Evolutionary conservation across 2,329 filamentous ascomycete genomes (phyloP).

Genomic region (Fusarium humuli): DNA sequence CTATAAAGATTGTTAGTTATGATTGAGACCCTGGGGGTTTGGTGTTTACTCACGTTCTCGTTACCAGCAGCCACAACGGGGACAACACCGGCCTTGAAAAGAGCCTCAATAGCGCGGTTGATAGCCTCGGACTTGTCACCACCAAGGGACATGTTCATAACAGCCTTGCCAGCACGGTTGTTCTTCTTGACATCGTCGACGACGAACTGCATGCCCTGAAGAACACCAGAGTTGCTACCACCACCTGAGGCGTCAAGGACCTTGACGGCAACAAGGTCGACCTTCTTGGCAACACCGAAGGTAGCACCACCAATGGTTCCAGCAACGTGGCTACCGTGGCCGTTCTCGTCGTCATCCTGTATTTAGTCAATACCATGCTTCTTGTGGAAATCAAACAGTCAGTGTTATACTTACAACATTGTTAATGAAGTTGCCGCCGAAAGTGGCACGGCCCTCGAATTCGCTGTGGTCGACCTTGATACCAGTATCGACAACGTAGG

Average conservation of each 20-base stretch:
- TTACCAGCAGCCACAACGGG: slow-evolving; percentile 72
- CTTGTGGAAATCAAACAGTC: neutral
- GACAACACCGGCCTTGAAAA: slow-evolving; percentile 64
- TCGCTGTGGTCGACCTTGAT: slow-evolving; percentile 67
- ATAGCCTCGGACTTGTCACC: slow-evolving; percentile 61
- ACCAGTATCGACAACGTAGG: slow-evolving; percentile 75
- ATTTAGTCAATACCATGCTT: slow-evolving; percentile 4
- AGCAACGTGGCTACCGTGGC: slow-evolving; percentile 73
- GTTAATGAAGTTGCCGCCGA: slow-evolving; percentile 65
- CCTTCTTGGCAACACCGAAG: slow-evolving; percentile 67
- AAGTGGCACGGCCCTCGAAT: slow-evolving; percentile 66
- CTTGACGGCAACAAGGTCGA: slow-evolving; percentile 68
- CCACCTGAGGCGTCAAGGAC: slow-evolving; percentile 62
- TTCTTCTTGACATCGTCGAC: slow-evolving; percentile 58
- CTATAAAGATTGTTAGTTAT: slow-evolving; percentile 40
- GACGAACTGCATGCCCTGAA: slow-evolving; percentile 70
- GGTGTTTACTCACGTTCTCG: slow-evolving; percentile 56
- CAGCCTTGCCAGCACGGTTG: slow-evolving; percentile 62
- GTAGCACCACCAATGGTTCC: slow-evolving; percentile 71
- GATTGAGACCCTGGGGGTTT: neutral
- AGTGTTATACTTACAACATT: slow-evolving; percentile 53
- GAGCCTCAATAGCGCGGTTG: slow-evolving; percentile 65
- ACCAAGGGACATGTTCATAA: slow-evolving; percentile 74
- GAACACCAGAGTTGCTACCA: slow-evolving; percentile 57
- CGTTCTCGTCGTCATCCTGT: slow-evolving; percentile 66